Base-by-base conservation (phyloP, 768 basidiomycete species). In the Phanerochaete sordida region DNA sequence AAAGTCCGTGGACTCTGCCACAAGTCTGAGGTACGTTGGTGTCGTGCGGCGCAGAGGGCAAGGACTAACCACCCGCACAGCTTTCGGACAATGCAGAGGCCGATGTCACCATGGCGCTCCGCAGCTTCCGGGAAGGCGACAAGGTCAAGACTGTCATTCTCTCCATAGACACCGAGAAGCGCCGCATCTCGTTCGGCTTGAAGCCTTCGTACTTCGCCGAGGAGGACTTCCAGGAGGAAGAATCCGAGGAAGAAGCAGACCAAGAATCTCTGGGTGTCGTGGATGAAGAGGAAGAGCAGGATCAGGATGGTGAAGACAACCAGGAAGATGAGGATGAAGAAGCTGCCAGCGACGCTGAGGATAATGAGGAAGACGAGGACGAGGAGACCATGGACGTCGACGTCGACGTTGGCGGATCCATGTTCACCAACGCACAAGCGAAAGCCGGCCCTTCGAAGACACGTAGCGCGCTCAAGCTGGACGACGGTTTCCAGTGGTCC, bases 1-100 rank as follows among this genome's bases (percentile, higher is more conserved):
- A 90, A 88, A 68, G 77, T 98, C 51, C 86, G 82, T 62, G 96
- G 96, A 5, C 79, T 99, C 12, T 99, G 96, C 72, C 96, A 98
- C 72, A 95, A 94, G 73, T 92, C 93, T 11, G 83, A 98, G 81
- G 93, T 89, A 66, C 55, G 79, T 43, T n/a, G 23, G 5, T n/a
- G 16, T 8, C 13, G 24, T 33, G 4, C 27, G 24, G 21, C 13
- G 23, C 24, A 43, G 2, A 6, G 7, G 15, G 16, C 28, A 3
- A 8, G 11, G 19, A 33, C 13, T 55, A 58, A 58, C 43, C 39
- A 53, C 24, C 53, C 57, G 21, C 52, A 15, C 63, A 97, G 94
- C 79, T 98, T 45, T 91, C 95, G 8, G 96, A 98, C 68, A 93
- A 91, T 70, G 80, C 85, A 62, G 84, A 89, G 30, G 90, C 90